Evolutionary conservation across 805 yeast genomes (phyloP).

Genomic region (Zygosaccharomyces lentus): DNA sequence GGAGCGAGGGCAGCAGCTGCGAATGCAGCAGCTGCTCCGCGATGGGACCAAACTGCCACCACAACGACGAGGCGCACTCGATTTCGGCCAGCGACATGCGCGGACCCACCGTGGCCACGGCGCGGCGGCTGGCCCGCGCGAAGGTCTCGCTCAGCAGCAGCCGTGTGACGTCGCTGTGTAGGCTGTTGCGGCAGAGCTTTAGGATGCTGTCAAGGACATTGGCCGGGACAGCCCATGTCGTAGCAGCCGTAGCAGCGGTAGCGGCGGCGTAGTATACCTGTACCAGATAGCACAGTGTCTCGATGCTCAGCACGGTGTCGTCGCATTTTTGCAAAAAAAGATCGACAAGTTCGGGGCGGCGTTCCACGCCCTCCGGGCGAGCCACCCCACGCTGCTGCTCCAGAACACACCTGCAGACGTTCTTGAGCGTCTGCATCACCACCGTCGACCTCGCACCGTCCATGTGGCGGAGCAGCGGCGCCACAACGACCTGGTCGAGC

Average conservation of each 20-base stretch:
- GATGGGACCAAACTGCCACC: conserved; percentile 18
- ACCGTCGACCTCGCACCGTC: conserved; percentile 7
- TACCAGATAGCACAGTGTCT: conserved; percentile 9
- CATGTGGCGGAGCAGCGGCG: conserved; percentile 8
- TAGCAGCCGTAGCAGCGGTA: neutral
- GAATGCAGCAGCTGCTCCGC: conserved; percentile 3
- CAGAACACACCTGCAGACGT: conserved; percentile 10
- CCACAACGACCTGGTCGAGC: conserved; percentile 13
- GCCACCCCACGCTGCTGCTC: too few species aligned
- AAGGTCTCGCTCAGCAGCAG: neutral
- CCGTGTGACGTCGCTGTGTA: neutral
- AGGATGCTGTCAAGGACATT: neutral
- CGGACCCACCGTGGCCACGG: neutral
- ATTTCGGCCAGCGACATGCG: conserved; percentile 1
- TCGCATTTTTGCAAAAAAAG: conserved; percentile 2
- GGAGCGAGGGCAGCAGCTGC: conserved; percentile 9
- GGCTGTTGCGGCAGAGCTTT: neutral
- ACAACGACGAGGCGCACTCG: conserved; percentile 13
- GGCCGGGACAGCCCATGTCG: neutral
- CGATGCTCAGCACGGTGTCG: conserved; percentile 5
- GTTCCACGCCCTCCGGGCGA: too few species aligned
- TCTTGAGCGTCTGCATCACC: conserved; percentile 18
- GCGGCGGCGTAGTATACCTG: conserved; percentile 8
- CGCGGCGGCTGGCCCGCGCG: neutral
- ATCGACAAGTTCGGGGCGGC: conserved; percentile 6